Percentiles rank a stretch among this genome's conserved stretches.
Evolutionary conservation across 495 filamentous ascomycete genomes (phyloP).

Genomic region (Cladorrhinum samala): DNA sequence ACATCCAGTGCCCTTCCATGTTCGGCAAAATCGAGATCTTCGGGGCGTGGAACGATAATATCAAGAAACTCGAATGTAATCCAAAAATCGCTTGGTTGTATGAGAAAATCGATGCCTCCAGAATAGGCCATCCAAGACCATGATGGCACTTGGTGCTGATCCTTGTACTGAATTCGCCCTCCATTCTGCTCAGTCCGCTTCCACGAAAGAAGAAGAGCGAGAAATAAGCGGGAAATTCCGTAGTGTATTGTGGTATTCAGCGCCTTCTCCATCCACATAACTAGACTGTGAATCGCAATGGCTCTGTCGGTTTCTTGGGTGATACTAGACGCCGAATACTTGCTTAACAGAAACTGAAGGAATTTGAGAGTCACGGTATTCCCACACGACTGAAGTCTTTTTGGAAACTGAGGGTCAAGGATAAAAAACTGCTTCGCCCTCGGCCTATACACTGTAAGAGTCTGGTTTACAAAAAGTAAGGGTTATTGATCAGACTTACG

Average conservation of each 20-base stretch:
- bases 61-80: neutral
- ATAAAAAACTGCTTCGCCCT: slow-evolving; percentile 7
- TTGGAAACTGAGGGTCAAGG: slow-evolving; percentile 10
- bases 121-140: slow-evolving; percentile 17
- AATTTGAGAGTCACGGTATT: slow-evolving; percentile 2
- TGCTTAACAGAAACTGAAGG: slow-evolving; percentile 5
- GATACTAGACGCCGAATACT: slow-evolving; percentile 8
- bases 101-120: slow-evolving; percentile 9
- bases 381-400: neutral
- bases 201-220: neutral
- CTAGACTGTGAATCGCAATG: slow-evolving; percentile 10
- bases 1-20: slow-evolving; percentile 5
- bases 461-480: slow-evolving; percentile 1
- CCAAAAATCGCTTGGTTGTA: neutral
- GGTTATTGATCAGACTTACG: slow-evolving; percentile 5
- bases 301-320: slow-evolving; percentile 7
- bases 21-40: slow-evolving; percentile 4
- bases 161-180: slow-evolving; percentile 3
- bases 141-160: slow-evolving; percentile 8
- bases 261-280: slow-evolving; percentile 4
- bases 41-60: neutral
- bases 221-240: neutral
- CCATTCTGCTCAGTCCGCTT: slow-evolving; percentile 1
- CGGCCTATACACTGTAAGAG: slow-evolving; percentile 3
- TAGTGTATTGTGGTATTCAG: neutral